Base-by-base conservation (phyloP, 805 yeast genomes). In the Candida tibetensis region DNA sequence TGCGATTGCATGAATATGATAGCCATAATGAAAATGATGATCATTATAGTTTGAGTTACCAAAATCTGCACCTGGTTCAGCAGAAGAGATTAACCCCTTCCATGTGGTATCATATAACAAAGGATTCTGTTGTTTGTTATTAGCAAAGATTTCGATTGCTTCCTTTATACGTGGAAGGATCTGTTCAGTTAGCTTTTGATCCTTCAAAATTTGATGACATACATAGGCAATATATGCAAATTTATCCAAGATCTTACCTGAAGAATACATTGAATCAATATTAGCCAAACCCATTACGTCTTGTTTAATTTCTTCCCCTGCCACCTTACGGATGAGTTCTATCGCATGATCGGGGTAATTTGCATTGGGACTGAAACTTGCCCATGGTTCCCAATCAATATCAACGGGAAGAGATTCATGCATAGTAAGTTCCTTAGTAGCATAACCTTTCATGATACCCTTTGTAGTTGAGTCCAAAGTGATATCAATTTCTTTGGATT, bases 181-280 rank as follows among this genome's bases (percentile, higher is more conserved):
- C 6, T 58, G 57, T 10, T 57, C 48, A 1, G 93, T 74, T 39
- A 83, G 60, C 1, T 53, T 57, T 0, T 61, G 54, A 53, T 90
- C 84, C 14, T 76, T 57, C 31, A 91, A 58, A 14, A 91, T 71
- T 44, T 71, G 80, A 38, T 83, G 80, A 27, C 82, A 79, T 8
- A 81, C 86, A 45, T 84, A 84, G 10, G 88, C 69, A 36, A 93
- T 74, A 71, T 85, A 84, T 0, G 98, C 96, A 62, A 85, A 93
- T 63, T 90, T 93, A 48, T 89, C 96, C 34, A 90, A 66, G 18
- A 79, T 72, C 58, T 93, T 91, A 9, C 98, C 99, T 2, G 95
- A 76, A 15, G 86, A 80, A 62, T 91, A 91, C 85, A 90, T 90
- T 0, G 96, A 87, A 45, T 87, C 87, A 8, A 82, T 66, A 51